phyloP scores from a whole-genome alignment of 768 basidiomycete genomes.

The Tulasnella sp. region DNA sequence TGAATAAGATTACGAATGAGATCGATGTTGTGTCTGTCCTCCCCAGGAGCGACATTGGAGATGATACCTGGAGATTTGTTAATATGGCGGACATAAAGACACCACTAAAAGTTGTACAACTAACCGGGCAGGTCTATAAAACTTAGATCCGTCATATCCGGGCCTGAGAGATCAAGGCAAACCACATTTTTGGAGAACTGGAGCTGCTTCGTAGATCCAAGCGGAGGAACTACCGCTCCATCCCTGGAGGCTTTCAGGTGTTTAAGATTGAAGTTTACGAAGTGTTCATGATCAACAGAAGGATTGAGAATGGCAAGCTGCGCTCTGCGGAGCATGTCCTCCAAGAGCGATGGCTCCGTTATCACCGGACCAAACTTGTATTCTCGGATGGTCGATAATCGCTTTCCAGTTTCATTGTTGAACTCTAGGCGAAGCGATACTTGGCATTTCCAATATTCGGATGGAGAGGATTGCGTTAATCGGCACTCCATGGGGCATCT shows the following conservation, averaged over 20 bases:
- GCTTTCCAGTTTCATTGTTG: conserved; percentile 25
- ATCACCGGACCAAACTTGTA: conserved; percentile 34
- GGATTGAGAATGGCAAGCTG: conserved; percentile 41
- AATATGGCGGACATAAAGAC: conserved; percentile 11
- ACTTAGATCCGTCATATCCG: conserved; percentile 25
- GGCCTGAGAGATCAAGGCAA: conserved; percentile 34
- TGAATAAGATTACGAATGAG: conserved; percentile 37
- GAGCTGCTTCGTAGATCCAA: conserved; percentile 21
- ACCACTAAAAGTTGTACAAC: conserved; percentile 20
- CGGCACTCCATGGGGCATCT: conserved; percentile 30
- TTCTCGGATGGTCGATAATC: conserved; percentile 22
- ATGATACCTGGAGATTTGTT: conserved; percentile 33
- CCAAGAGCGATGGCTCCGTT: conserved; percentile 33
- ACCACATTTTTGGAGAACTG: conserved; percentile 42
- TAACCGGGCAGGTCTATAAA: conserved; percentile 23
- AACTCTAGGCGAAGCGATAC: conserved; percentile 34
- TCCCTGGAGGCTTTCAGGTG: neutral
- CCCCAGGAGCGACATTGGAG: conserved; percentile 34
- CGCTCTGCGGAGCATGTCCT: conserved; percentile 43
- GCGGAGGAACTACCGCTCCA: neutral
- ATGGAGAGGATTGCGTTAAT: conserved; percentile 19
- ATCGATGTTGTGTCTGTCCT: conserved; percentile 30
- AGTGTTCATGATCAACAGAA: conserved; percentile 10
- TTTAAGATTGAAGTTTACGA: conserved; percentile 11
- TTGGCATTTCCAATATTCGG: conserved; percentile 24